Evolutionary conservation across 805 yeast species (phyloP).

Genomic region (Kluyveromyces wickerhamii): DNA sequence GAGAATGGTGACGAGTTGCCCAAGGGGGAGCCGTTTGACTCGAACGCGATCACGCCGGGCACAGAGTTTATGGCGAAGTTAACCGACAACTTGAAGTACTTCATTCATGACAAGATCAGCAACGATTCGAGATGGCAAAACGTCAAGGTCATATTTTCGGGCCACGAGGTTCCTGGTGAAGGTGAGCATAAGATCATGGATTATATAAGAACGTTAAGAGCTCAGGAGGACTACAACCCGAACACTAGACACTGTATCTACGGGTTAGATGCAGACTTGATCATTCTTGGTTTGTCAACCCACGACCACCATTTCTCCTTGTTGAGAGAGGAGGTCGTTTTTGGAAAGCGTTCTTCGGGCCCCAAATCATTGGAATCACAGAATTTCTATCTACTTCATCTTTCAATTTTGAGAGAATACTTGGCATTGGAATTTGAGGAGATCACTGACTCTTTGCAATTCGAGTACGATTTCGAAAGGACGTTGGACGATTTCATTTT

Average conservation of each 20-base stretch:
- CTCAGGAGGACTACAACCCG: constrained; percentile 65
- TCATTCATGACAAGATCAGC: constrained; percentile 78
- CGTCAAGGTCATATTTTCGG: constrained; percentile 69
- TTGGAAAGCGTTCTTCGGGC: constrained; percentile 48
- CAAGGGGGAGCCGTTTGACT: constrained; percentile 73
- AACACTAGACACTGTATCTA: constrained; percentile 89
- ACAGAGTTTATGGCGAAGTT: constrained; percentile 92
- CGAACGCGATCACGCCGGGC: constrained; percentile 93
- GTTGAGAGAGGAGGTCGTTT: constrained; percentile 89
- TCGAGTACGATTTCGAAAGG: constrained; percentile 76
- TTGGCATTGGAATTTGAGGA: constrained; percentile 76
- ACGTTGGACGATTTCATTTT: constrained; percentile 87
- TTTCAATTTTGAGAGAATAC: constrained; percentile 85
- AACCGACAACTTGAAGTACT: constrained; percentile 74
- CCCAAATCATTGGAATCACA: constrained; percentile 57
- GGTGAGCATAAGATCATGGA: constrained; percentile 98
- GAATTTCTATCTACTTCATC: constrained; percentile 73
- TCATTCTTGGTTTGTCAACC: constrained; percentile 82
- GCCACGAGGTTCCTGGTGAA: constrained; percentile 97
- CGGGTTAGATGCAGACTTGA: constrained; percentile 93
- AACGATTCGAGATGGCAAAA: constrained; percentile 83
- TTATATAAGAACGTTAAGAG: constrained; percentile 69
- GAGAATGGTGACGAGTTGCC: constrained; percentile 68
- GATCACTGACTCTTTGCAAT: constrained; percentile 52
- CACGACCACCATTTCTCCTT: constrained; percentile 96